Evolutionary conservation across 805 yeast genomes (phyloP).

Genomic region (Cyberlindnera xishuangbannaensis): DNA sequence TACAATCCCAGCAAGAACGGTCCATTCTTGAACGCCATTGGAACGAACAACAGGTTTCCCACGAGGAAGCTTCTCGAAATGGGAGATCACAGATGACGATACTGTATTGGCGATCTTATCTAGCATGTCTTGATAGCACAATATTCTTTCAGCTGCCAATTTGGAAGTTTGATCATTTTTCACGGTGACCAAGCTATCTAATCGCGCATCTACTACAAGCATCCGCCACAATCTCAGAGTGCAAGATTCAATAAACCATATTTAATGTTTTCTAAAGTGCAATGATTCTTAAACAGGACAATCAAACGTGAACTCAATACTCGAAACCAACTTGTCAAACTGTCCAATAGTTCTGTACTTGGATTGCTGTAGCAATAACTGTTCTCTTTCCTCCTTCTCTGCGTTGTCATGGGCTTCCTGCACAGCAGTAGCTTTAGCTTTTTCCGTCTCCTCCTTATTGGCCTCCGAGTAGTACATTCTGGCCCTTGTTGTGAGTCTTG

Average conservation of each 20-base stretch:
- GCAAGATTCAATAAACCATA: too few relatives aligned
- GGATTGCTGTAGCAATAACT: constrained; percentile 40
- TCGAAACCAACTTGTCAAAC: constrained; percentile 44
- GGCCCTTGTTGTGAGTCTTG: constrained; percentile 83
- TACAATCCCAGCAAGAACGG: constrained; percentile 73
- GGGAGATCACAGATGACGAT: constrained; percentile 3
- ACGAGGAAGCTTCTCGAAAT: constrained; percentile 10
- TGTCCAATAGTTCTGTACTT: constrained; percentile 55
- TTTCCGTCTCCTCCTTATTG: constrained; percentile 52
- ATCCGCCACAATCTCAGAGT: too few relatives aligned
- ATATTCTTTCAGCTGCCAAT: too few relatives aligned
- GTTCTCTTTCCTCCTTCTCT: constrained; percentile 40
- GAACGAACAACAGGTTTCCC: constrained; percentile 61
- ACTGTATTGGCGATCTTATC: constrained; percentile 1
- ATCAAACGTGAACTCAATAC: constrained; percentile 32
- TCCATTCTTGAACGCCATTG: constrained; percentile 73
- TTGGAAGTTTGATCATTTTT: too few relatives aligned
- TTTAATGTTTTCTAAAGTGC: too few relatives aligned
- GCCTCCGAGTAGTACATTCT: constrained; percentile 64
- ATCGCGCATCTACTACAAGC: too few relatives aligned
- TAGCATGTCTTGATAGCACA: too few relatives aligned
- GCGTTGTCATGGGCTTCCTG: constrained; percentile 36
- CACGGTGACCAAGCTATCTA: too few relatives aligned
- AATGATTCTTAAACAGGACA: too few relatives aligned
- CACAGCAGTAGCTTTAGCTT: constrained; percentile 49